Evolutionary conservation across 202 grass and related monocot species (phyloP).

Genomic region (Zizania palustris): DNA sequence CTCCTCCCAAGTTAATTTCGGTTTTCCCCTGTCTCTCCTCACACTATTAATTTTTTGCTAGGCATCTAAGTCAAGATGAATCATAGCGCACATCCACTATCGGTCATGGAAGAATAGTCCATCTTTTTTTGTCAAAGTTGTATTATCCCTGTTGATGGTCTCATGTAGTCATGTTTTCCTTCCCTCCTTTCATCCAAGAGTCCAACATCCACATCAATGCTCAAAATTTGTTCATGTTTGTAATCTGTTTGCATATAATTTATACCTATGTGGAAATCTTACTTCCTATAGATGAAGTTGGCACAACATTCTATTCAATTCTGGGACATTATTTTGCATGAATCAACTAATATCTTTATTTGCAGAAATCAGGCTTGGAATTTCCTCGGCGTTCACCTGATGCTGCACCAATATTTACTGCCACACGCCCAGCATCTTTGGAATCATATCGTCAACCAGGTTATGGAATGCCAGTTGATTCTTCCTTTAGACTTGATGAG

Average conservation of each 20-base stretch:
- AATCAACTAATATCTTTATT: slow-evolving; percentile 11
- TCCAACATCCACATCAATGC: too few species aligned
- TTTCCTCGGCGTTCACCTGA: slow-evolving; percentile 67
- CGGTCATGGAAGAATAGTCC: too few species aligned
- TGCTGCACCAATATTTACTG: slow-evolving; percentile 64
- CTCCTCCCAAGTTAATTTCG: too few species aligned
- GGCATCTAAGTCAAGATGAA: too few species aligned
- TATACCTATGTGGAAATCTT: background rate
- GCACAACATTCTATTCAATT: slow-evolving; percentile 12
- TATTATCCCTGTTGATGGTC: too few species aligned
- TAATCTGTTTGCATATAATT: background rate
- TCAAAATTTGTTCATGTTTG: background rate
- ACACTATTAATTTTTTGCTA: too few species aligned
- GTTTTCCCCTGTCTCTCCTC: too few species aligned
- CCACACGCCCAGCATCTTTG: slow-evolving; percentile 39
- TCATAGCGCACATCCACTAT: too few species aligned
- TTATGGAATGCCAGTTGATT: slow-evolving; percentile 57
- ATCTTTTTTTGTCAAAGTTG: too few species aligned
- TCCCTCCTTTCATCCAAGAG: too few species aligned
- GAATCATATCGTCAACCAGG: slow-evolving; percentile 50
- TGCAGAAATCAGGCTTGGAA: slow-evolving; percentile 68
- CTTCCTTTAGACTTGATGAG: slow-evolving; percentile 67
- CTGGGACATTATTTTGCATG: slow-evolving; percentile 15
- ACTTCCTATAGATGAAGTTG: background rate
- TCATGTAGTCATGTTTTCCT: too few species aligned